These are phyloP conservation scores for Pseudocohnilembus persalinus DNA, from an alignment of 169 alveolate species.

Conservation along the genomic window DNA sequence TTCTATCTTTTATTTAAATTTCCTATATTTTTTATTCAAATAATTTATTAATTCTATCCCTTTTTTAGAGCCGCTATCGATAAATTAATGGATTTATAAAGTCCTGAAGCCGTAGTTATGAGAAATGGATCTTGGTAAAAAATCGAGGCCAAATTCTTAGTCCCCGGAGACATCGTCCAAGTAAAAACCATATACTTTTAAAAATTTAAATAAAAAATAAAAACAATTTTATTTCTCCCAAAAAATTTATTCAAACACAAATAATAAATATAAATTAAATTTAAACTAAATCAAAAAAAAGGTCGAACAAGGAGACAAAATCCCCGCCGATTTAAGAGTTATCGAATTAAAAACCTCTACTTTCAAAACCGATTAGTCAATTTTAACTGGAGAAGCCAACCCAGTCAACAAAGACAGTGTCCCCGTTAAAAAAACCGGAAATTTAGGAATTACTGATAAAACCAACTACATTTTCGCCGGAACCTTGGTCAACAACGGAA, in stretches of 20 bases:
- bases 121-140: conserved; percentile 94
- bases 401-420: conserved; percentile 85
- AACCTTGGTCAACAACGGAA: conserved; percentile 88
- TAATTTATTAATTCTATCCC: background rate
- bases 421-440: conserved; percentile 35
- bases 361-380: conserved; percentile 92
- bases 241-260: too few relatives aligned
- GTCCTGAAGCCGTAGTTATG: conserved; percentile 41
- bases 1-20: too few relatives aligned
- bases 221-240: too few relatives aligned
- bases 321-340: conserved; percentile 98
- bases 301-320: conserved; percentile 92
- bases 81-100: conserved; percentile 33
- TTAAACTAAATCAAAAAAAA: too few relatives aligned
- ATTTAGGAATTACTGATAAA: conserved; percentile 64
- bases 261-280: too few relatives aligned
- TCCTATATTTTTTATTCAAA: background rate
- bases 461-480: conserved; percentile 93
- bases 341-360: conserved; percentile 91
- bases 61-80: conserved; percentile 4
- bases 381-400: conserved; percentile 97
- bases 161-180: conserved; percentile 97
- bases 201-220: conserved; percentile 7
- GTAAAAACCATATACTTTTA: conserved; percentile 64
- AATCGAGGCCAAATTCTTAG: conserved; percentile 91